These are phyloP conservation scores for Cadophora malorum DNA, from an alignment of 2,329 filamentous ascomycete species.

Conservation along the genomic window DNA sequence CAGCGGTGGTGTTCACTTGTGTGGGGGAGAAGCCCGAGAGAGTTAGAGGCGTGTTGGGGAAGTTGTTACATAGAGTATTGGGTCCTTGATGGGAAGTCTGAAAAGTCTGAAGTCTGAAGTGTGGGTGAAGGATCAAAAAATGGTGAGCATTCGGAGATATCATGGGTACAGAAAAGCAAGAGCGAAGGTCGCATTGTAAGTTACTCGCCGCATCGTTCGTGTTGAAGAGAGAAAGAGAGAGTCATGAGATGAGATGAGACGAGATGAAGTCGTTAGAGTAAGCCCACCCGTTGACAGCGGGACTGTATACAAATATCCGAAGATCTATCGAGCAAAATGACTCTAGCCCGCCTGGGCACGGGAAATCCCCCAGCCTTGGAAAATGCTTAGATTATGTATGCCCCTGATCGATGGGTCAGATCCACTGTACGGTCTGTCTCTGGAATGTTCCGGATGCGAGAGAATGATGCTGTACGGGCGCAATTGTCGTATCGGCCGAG, in stretches of 20 bases:
- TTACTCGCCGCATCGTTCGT: not conserved
- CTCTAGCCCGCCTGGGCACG: not conserved
- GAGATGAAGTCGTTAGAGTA: not conserved
- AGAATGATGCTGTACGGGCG: not conserved
- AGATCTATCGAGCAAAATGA: constrained; percentile 12
- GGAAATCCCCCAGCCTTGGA: constrained; percentile 5
- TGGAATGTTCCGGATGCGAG: not conserved
- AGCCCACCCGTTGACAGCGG: not conserved
- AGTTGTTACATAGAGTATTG: constrained; percentile 52
- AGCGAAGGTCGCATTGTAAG: not conserved
- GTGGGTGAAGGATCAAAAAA: no score
- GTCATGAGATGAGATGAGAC: not conserved
- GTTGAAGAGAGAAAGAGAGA: not conserved
- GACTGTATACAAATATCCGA: not conserved
- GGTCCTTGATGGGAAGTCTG: constrained; percentile 1
- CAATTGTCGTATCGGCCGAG: no score
- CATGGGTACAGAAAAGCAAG: not conserved
- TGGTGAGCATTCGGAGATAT: not conserved
- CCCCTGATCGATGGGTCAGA: not conserved
- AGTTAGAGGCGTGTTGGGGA: constrained; percentile 73
- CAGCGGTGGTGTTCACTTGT: constrained; percentile 73
- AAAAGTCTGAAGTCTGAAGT: not conserved
- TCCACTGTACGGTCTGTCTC: not conserved
- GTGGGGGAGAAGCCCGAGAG: constrained; percentile 65
- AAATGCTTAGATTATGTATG: not conserved